phyloP scores from a whole-genome alignment of 805 yeast genomes.

The Spathaspora passalidarum region DNA sequence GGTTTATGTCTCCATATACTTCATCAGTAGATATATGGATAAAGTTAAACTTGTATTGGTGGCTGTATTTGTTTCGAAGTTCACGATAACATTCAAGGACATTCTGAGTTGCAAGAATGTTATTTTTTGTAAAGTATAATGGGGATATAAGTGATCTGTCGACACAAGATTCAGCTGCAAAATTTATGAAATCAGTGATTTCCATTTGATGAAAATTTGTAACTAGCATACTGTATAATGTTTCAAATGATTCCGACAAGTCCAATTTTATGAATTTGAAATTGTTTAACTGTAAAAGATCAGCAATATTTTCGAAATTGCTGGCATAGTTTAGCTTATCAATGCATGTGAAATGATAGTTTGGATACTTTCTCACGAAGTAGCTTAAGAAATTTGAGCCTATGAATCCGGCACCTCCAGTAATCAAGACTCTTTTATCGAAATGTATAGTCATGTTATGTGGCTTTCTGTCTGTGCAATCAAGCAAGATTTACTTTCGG shows the following conservation, averaged over 20 bases:
- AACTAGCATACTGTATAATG: constrained; percentile 16
- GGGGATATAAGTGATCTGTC: constrained; percentile 50
- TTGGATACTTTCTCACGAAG: constrained; percentile 26
- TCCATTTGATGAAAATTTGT: constrained; percentile 9
- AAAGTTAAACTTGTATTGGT: constrained; percentile 15
- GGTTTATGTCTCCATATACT: constrained; percentile 48
- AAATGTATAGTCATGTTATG: constrained; percentile 5
- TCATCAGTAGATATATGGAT: constrained; percentile 59
- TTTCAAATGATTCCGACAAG: constrained; percentile 23
- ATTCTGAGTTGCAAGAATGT: constrained; percentile 46
- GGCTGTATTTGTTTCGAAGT: constrained; percentile 4
- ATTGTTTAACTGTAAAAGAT: constrained; percentile 12
- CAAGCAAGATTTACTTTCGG: too few species aligned
- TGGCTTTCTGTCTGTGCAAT: too few species aligned
- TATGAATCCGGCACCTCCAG: constrained; percentile 60
- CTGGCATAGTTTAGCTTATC: constrained; percentile 50
- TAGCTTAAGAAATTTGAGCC: constrained; percentile 47
- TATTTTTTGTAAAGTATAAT: constrained; percentile 39
- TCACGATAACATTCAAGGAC: constrained; percentile 40
- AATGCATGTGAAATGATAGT: constrained; percentile 37
- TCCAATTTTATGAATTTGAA: constrained; percentile 32
- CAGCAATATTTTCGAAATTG: constrained; percentile 20
- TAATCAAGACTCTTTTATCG: constrained; percentile 33
- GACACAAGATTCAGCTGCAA: constrained; percentile 57
- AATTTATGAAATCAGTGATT: constrained; percentile 37